These are phyloP conservation scores for Colletotrichum lini DNA, from an alignment of 2,329 filamentous ascomycete species.

Conservation along the genomic window DNA sequence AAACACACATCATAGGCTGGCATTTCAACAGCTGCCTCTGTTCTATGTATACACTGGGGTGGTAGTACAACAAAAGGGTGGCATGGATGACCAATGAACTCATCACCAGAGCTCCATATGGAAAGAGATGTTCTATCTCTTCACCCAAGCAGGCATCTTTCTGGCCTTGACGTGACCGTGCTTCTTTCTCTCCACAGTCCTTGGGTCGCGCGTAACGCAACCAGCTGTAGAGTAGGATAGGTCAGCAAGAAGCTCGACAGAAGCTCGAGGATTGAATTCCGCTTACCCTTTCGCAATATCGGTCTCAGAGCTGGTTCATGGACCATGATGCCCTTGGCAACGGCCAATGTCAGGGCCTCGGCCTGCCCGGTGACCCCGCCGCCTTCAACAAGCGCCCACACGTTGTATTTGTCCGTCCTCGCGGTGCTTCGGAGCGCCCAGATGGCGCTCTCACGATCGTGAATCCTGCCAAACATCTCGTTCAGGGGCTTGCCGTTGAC, in stretches of 20 bases:
- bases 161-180: slow-evolving; percentile 94
- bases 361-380: slow-evolving; percentile 96
- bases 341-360: slow-evolving; percentile 90
- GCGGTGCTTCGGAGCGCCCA: slow-evolving; percentile 90
- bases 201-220: slow-evolving; percentile 90
- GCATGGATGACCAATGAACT: background rate
- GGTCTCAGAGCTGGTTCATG: slow-evolving; percentile 96
- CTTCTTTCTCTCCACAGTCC: slow-evolving; percentile 98
- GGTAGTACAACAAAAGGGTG: slow-evolving; percentile 34
- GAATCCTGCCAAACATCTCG: slow-evolving; percentile 86
- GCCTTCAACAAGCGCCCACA: slow-evolving; percentile 87
- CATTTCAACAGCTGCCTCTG: slow-evolving; percentile 34
- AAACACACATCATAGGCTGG: slow-evolving; percentile 38
- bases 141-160: slow-evolving; percentile 99
- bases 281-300: slow-evolving; percentile 87
- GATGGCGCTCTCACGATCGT: slow-evolving; percentile 93
- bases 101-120: background rate
- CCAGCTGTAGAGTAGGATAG: slow-evolving; percentile 75
- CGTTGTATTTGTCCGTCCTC: slow-evolving; percentile 95
- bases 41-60: slow-evolving; percentile 42
- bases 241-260: slow-evolving; percentile 57
- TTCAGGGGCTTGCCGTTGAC: slow-evolving; percentile 91
- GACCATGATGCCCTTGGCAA: slow-evolving; percentile 88
- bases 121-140: slow-evolving; percentile 67
- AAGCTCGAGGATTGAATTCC: background rate